These are phyloP conservation scores for Arthrinium phaeospermum DNA, from an alignment of 2,329 filamentous ascomycete species.

Conservation along the genomic window DNA sequence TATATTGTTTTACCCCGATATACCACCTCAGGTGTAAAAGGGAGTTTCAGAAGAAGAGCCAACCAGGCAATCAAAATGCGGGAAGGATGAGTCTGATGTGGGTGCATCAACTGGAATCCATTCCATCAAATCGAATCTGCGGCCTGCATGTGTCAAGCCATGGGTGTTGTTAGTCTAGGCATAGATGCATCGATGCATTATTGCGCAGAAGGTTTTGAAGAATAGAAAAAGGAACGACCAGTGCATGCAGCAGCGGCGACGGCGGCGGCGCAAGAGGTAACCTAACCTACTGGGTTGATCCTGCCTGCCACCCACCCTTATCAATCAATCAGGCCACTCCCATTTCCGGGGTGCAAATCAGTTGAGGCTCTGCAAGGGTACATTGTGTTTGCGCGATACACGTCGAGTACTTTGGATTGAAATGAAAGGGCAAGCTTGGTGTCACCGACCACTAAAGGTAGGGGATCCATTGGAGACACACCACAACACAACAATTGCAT, in stretches of 20 bases:
- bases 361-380: conserved; percentile 8
- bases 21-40: background rate
- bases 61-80: background rate
- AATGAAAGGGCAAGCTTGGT: background rate
- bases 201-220: background rate
- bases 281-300: background rate
- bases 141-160: conserved; percentile 4
- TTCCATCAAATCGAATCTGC: background rate
- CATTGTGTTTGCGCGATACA: background rate
- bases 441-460: background rate
- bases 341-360: background rate
- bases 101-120: background rate
- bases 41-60: background rate
- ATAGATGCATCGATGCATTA: background rate
- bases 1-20: background rate
- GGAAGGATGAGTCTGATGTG: background rate
- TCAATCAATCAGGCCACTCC: conserved; percentile 8
- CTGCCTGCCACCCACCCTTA: background rate
- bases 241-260: background rate
- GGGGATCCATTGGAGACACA: background rate
- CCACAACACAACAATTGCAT: background rate
- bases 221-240: background rate
- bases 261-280: background rate
- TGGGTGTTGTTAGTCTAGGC: background rate
- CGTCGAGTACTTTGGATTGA: background rate